phyloP scores from a whole-genome alignment of 495 filamentous ascomycete species.

The Trichoderma virens region DNA sequence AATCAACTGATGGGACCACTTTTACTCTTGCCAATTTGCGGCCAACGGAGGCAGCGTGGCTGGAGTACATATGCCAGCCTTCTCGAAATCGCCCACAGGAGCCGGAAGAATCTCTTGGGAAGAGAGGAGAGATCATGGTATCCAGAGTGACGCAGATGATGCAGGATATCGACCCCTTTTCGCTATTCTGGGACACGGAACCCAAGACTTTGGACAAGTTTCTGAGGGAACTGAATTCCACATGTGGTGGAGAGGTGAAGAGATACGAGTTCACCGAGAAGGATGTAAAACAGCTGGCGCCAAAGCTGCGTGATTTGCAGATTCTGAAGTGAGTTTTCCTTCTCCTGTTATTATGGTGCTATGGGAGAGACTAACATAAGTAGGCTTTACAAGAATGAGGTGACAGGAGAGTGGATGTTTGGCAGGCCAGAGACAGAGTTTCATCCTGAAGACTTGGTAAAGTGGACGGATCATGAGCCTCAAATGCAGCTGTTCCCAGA shows the following conservation, averaged over 20 bases:
- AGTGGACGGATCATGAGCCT: not conserved
- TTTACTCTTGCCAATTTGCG: not conserved
- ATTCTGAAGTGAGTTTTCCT: not conserved
- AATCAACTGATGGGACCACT: not conserved
- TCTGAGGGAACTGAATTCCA: not conserved
- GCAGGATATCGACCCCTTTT: not conserved
- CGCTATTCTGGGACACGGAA: not conserved
- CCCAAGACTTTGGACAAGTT: not conserved
- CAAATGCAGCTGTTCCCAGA: not conserved
- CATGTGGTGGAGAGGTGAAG: not conserved
- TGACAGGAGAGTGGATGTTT: not conserved
- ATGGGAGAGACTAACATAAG: not conserved
- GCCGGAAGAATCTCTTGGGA: not conserved
- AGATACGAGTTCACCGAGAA: not conserved
- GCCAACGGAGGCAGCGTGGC: not conserved
- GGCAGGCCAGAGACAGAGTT: not conserved
- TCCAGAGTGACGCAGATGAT: not conserved
- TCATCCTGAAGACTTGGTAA: slow-evolving; percentile 3
- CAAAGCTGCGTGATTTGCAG: slow-evolving; percentile 1
- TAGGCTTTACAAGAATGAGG: not conserved
- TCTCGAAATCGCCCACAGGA: not conserved
- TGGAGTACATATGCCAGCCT: slow-evolving; percentile 3
- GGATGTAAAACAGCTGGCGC: not conserved
- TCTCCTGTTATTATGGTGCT: not conserved
- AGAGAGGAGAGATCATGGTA: not conserved